Evolutionary conservation across 371 early-diverging fungal genomes (phyloP), one percentile per base, ranked within the genome.

Genomic region (Mucor indicus): DNA sequence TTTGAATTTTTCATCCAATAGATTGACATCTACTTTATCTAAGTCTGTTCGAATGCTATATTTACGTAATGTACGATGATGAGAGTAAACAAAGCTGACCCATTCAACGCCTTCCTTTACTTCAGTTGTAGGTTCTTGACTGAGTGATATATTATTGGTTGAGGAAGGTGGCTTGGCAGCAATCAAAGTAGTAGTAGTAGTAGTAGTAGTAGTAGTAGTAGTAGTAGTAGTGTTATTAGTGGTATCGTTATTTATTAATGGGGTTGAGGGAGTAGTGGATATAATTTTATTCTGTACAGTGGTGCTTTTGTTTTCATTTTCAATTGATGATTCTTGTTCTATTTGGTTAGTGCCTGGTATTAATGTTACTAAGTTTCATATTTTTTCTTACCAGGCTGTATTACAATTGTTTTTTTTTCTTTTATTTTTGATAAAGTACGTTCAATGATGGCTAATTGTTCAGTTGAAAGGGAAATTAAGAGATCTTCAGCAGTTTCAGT

Each of bases 11-110:
- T 62, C 60, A 35, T 67, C 63, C 15, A 67, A 33, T 36, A 52
- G 43, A 24, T 30, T 40, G 12, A 49, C 53, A 39, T 67, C 56
- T 1, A 88, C 80, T 53, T 67, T 62, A 32, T 91, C 89, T 29
- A 91, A 63, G 61, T 93, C 91, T 44, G 83, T 87, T 44, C 90
- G 76, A 41, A 92, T 84, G 46, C 69, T 71, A 62, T 85, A 91
- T 53, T 80, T 72, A 37, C 77, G 77, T 15, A 73, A 47, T 16
- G 59, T 62, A 22, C 84, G 77, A 52, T 78, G 78, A 23, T 72
- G 64, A 4, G 84, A 78, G 47, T 86, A 86, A 1, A 62, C 62
- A 64, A 86, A 85, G 37, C 67, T 68, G 13, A 86, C 69, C 76
- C 77, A 86, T 49, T 83, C 81, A 22, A 83, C 59, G 4, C 80